Conservation (phyloP, 1,284 basidiomycete genomes). For the Golubevia sp. region DNA sequence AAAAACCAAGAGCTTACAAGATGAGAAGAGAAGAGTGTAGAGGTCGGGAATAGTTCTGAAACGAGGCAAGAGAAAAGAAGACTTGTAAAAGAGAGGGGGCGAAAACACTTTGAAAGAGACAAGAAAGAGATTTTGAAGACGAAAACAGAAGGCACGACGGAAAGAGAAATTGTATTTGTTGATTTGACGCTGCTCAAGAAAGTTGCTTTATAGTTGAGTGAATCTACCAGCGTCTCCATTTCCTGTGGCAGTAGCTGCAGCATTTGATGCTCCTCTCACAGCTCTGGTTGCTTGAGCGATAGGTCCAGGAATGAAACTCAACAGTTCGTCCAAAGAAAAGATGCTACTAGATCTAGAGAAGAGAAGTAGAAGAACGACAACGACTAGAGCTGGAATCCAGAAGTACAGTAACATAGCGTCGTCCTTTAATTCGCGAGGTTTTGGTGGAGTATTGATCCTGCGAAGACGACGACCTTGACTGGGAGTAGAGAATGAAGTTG, state of each 20-base stretch:
- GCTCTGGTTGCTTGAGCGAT: not conserved
- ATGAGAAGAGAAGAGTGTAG: too few relatives aligned
- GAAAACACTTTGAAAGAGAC: too few relatives aligned
- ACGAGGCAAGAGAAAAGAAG: too few relatives aligned
- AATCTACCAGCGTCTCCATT: too few relatives aligned
- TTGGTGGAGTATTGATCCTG: not conserved
- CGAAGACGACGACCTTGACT: constrained; percentile 4
- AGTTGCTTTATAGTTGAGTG: too few relatives aligned
- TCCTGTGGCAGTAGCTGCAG: not conserved
- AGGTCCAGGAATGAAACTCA: constrained; percentile 24
- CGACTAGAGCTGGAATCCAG: constrained; percentile 83
- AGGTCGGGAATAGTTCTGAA: too few relatives aligned
- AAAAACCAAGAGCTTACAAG: too few relatives aligned
- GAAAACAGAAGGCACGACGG: too few relatives aligned
- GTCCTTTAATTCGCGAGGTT: constrained; percentile 66
- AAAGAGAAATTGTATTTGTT: too few relatives aligned
- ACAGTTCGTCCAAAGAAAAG: constrained; percentile 39
- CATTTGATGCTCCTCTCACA: not conserved
- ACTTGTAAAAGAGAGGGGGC: too few relatives aligned
- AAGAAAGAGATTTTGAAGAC: too few relatives aligned
- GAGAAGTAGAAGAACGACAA: constrained; percentile 59
- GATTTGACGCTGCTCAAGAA: too few relatives aligned
- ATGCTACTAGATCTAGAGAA: constrained; percentile 42
- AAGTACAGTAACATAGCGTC: constrained; percentile 90
- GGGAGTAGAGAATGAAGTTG: constrained; percentile 10